Evolutionary conservation across 139 green algal species (phyloP), one percentile per base, ranked within the genome.

Genomic region (Chlorella sorokiniana): DNA sequence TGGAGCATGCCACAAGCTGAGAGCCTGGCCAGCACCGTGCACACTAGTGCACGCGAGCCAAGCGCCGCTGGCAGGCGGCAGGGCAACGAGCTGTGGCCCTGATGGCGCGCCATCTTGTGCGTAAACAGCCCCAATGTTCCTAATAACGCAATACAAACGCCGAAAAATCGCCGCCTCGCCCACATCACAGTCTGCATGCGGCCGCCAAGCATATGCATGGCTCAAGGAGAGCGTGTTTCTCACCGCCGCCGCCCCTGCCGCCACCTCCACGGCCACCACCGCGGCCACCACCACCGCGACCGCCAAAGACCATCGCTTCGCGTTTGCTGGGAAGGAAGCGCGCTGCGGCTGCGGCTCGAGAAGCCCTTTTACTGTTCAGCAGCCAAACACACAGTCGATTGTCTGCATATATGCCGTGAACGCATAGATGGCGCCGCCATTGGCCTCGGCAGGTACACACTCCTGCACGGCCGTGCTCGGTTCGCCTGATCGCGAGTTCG

Each of bases 261-360:
- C 67, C 51, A 25, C 44, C 51, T 7, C 80, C n/a, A 33, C 69
- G 37, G 10, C 74, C 74, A 20, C 80, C 56, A 33, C 70, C 44
- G 31, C 80, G 69, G 56, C 80, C 31, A 41, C 80, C 52, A n/a
- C 80, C 80, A 42, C 77, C 83, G 42, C 75, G 54, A 4, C 77
- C 82, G 25, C 81, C 91, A 23, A 87, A 89, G 3, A 68, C 78
- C 45, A 86, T 89, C 61, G 59, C 40, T 14, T 22, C n/a, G 56
- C 10, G 56, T 65, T 65, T 31, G 29, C 18, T 29, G 18, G 16
- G n/a, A 22, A 56, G 48, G 14, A 16, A 56, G 48, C 48, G 48
- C n/a, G n/a, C n/a, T n/a, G n/a, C n/a, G n/a, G n/a, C n/a, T n/a
- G n/a, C n/a, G n/a, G n/a, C n/a, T n/a, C n/a, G n/a, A n/a, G n/a